A percentile compares a stretch with the other conserved stretches of the same genome.
Conservation (phyloP, 805 yeast species). For the Candida coquimbonensis region DNA sequence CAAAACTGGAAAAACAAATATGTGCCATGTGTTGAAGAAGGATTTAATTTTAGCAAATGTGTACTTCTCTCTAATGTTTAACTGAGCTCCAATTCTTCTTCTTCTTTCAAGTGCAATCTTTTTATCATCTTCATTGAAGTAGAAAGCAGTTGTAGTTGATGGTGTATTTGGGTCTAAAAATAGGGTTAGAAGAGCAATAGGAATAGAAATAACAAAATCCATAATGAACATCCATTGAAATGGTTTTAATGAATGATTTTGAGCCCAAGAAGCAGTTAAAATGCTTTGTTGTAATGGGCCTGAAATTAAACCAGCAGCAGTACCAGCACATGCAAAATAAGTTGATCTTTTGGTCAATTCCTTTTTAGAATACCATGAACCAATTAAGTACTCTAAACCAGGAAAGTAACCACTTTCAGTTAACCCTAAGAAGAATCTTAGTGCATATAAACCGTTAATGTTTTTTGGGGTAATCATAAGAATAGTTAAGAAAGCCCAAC, state of each 20-base stretch:
- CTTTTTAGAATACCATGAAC: conserved; percentile 30
- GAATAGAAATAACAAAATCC: conserved; percentile 34
- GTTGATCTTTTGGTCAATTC: conserved; percentile 31
- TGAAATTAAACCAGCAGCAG: conserved; percentile 19
- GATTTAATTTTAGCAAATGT: conserved; percentile 30
- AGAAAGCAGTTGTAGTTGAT: conserved; percentile 34
- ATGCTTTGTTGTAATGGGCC: conserved; percentile 33
- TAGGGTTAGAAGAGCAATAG: conserved; percentile 37
- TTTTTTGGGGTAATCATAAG: conserved; percentile 24
- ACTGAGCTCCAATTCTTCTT: conserved; percentile 34
- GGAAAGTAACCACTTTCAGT: conserved; percentile 41
- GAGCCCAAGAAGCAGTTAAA: conserved; percentile 16
- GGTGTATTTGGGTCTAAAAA: conserved; percentile 22
- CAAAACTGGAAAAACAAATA: conserved; percentile 35
- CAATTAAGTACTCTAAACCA: conserved; percentile 36
- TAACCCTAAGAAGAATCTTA: conserved; percentile 34
- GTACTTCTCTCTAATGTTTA: conserved; percentile 35
- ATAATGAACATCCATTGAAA: conserved; percentile 40
- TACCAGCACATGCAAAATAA: conserved; percentile 27
- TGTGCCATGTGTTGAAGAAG: conserved; percentile 43
- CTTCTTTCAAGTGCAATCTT: conserved; percentile 41
- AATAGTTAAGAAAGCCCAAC: conserved; percentile 36
- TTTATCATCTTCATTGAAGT: conserved; percentile 33
- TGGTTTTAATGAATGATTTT: conserved; percentile 14
- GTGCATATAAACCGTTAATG: conserved; percentile 22